phyloP scores from a whole-genome alignment of 2,329 filamentous ascomycete genomes.

The Aspergillus brunneoviolaceus region DNA sequence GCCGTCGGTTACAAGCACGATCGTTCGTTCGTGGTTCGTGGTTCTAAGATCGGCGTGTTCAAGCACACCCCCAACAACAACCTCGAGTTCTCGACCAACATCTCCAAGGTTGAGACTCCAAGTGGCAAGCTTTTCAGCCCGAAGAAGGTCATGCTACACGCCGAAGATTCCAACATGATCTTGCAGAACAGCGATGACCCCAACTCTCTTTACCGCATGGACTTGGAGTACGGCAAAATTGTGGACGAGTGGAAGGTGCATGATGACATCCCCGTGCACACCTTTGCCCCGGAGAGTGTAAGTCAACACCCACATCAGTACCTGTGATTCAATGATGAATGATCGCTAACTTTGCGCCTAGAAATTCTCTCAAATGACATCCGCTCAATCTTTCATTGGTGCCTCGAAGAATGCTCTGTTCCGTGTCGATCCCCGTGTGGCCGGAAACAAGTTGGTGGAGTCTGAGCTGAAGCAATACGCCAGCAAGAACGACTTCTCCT shows the following conservation, averaged over 20 bases:
- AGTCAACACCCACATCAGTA: constrained; percentile 24
- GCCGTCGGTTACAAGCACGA: constrained; percentile 97
- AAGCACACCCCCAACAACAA: constrained; percentile 92
- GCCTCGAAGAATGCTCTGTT: constrained; percentile 90
- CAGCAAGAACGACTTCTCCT: constrained; percentile 96
- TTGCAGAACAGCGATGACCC: constrained; percentile 79
- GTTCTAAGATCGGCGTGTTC: constrained; percentile 98
- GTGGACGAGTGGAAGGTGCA: constrained; percentile 99
- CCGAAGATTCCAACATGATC: constrained; percentile 85
- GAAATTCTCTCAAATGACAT: constrained; percentile 97
- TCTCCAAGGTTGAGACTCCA: constrained; percentile 90
- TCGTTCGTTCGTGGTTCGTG: constrained; percentile 92
- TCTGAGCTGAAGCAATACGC: constrained; percentile 91
- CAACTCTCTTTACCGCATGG: constrained; percentile 94
- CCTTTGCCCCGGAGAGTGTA: constrained; percentile 85
- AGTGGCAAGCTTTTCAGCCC: constrained; percentile 85
- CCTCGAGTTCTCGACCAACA: constrained; percentile 93
- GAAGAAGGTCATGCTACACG: constrained; percentile 95
- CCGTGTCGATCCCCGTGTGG: constrained; percentile 85
- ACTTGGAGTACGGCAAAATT: constrained; percentile 95
- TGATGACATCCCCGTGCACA: constrained; percentile 89
- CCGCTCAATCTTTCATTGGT: constrained; percentile 91
- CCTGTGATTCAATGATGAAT: constrained; percentile 9
- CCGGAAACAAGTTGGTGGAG: constrained; percentile 90
- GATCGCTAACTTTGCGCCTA: constrained; percentile 35